Base-by-base conservation (phyloP, 2,329 filamentous ascomycete species). In the Ophiocordyceps camponoti-floridani region DNA sequence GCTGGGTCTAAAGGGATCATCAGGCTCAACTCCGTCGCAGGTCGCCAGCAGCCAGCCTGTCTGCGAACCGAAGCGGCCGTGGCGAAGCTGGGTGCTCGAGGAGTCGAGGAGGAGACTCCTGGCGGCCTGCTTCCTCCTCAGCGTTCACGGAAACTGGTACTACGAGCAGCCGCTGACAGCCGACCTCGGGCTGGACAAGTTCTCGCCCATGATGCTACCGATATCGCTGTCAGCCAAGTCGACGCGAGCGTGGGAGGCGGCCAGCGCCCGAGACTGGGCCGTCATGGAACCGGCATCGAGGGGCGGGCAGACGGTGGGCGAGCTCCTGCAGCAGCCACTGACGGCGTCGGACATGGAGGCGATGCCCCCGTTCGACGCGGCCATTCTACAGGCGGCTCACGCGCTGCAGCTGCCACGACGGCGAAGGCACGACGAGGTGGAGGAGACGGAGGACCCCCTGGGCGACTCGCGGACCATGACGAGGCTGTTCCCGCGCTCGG, bases 81-180 rank as follows among this genome's bases (percentile, higher is more conserved):
- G 74, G 74, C 60, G 58, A 37, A 52, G 58, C 47, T 78, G 75
- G 75, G 55, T 76, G 38, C 58, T 68, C 41, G 56, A 58, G 43
- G 75, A 79, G 56, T 62, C 69, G 8, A 63, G 62, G 45, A 68
- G 71, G 45, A 68, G 75, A 40, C 62, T 78, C 27, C 58, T 75
- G n/a, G 62, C 69, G 31, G 68, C 67, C 13, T 77, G 72, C 57
- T 75, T 77, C 55, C 57, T 75, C 44, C 60, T 74, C 46, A 74
- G 78, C 53, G 62, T 69, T 7, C 73, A 77, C 48, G 66, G 70
- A 52, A 67, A 70, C 48, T 61, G 69, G 48, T 77, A 73, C 51
- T 64, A 71, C 44, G 69, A 77, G 55, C 69, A 72, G 49, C 62
- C 60, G 16, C 58, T 60, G 35, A 56, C 58, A 26, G 40, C 46